A percentile compares a stretch with the other conserved stretches of the same genome.
phyloP scores from a whole-genome alignment of 2,329 filamentous ascomycete genomes.

The Coniochaeta sp. region DNA sequence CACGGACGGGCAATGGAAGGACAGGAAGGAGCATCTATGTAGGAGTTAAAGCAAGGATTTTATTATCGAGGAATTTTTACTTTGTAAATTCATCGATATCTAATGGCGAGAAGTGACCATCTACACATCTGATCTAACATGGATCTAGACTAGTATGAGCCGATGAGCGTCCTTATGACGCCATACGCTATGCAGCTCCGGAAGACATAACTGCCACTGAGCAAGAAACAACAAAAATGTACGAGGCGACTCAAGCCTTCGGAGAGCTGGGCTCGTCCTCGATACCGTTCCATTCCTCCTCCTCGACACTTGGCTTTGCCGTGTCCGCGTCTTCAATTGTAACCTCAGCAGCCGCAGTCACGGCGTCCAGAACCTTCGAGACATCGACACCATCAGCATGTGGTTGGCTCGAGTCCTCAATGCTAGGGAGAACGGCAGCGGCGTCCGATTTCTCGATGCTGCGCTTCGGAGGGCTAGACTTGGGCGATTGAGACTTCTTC shows the following conservation, averaged over 20 bases:
- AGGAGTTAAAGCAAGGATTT: not conserved
- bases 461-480: not conserved
- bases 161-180: not conserved
- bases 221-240: not conserved
- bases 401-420: not conserved
- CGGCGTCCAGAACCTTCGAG: not conserved
- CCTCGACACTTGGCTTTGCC: not conserved
- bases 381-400: not conserved
- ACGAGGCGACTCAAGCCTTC: not conserved
- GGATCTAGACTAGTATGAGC: not conserved
- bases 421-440: not conserved
- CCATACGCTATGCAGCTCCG: not conserved
- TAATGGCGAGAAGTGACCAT: not conserved
- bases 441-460: not conserved
- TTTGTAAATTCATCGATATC: not conserved
- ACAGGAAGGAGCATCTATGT: not conserved
- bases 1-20: not conserved
- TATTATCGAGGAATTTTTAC: not conserved
- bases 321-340: not conserved
- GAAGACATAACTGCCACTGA: not conserved
- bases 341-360: not conserved
- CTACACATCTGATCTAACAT: not conserved
- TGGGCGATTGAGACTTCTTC: not conserved
- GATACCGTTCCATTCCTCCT: constrained; percentile 6
- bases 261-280: constrained; percentile 4